phyloP scores from a whole-genome alignment of 495 filamentous ascomycete species.

The Penicillium paradoxum region DNA sequence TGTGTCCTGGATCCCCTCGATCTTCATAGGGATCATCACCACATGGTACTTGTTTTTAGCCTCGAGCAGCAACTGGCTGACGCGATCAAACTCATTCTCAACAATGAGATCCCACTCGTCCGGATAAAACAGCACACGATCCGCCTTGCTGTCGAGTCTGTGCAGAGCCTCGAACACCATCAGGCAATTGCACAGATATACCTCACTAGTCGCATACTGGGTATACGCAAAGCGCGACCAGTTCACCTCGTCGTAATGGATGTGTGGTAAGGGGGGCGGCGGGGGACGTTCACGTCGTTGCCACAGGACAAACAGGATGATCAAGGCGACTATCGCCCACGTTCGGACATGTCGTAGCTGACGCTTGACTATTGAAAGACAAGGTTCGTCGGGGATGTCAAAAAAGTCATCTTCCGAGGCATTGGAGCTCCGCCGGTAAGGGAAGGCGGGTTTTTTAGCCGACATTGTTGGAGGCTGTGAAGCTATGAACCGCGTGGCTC shows the following conservation, averaged over 20 bases:
- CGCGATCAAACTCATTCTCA: constrained; percentile 33
- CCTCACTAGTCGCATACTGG: constrained; percentile 63
- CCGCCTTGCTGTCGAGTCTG: constrained; percentile 56
- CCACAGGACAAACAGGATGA: constrained; percentile 32
- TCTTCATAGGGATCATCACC: constrained; percentile 52
- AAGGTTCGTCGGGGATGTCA: constrained; percentile 39
- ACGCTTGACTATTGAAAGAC: constrained; percentile 28
- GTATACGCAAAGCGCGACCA: constrained; percentile 66
- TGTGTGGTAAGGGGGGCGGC: constrained; percentile 25
- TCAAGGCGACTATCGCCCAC: constrained; percentile 29
- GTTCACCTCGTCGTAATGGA: constrained; percentile 43
- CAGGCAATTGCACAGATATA: constrained; percentile 70
- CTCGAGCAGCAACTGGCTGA: constrained; percentile 53
- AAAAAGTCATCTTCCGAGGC: constrained; percentile 43
- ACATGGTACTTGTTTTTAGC: constrained; percentile 60
- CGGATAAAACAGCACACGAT: constrained; percentile 65
- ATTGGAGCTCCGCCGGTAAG: constrained; percentile 30
- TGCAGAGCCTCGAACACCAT: constrained; percentile 68
- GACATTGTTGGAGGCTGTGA: constrained; percentile 16
- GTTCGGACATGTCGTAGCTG: constrained; percentile 37
- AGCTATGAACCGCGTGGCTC: not conserved
- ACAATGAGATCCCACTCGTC: constrained; percentile 46
- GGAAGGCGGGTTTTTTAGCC: constrained; percentile 16
- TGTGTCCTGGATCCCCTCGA: constrained; percentile 43
- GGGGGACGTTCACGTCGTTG: constrained; percentile 22